phyloP scores from a whole-genome alignment of 306 rosid species.

The Vigna radiata region DNA sequence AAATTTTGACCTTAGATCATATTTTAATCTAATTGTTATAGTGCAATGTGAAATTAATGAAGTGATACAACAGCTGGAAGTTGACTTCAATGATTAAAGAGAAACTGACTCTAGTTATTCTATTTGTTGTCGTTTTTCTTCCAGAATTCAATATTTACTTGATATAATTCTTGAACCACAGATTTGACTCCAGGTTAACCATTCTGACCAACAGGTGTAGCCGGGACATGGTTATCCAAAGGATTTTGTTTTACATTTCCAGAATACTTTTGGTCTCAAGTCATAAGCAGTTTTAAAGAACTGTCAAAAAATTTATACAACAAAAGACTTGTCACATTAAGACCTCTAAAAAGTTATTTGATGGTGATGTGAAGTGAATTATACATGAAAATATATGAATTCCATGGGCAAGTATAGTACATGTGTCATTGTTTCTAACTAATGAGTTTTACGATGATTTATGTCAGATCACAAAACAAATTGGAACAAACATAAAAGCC shows the following conservation, averaged over 20 bases:
- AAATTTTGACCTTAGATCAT: conserved; percentile 13
- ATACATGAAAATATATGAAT: background rate
- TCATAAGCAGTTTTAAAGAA: background rate
- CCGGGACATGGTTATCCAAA: conserved; percentile 23
- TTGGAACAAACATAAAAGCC: too few relatives aligned
- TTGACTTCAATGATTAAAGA: conserved; percentile 7
- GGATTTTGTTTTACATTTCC: conserved; percentile 14
- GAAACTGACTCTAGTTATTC: conserved; percentile 10
- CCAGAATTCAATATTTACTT: conserved; percentile 10
- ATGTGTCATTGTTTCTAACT: background rate
- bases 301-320: conserved; percentile 5
- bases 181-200: background rate
- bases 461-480: background rate
- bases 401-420: background rate
- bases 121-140: conserved; percentile 9
- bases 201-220: conserved; percentile 5
- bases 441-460: conserved; percentile 11
- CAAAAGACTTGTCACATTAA: conserved; percentile 16
- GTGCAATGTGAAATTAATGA: conserved; percentile 5
- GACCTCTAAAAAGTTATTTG: background rate
- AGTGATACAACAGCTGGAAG: background rate
- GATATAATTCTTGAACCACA: background rate
- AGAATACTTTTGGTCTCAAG: conserved; percentile 17
- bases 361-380: background rate
- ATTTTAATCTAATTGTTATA: conserved; percentile 15